Base-by-base conservation (phyloP, 2,329 filamentous ascomycete genomes). In the Onygenales sp. region DNA sequence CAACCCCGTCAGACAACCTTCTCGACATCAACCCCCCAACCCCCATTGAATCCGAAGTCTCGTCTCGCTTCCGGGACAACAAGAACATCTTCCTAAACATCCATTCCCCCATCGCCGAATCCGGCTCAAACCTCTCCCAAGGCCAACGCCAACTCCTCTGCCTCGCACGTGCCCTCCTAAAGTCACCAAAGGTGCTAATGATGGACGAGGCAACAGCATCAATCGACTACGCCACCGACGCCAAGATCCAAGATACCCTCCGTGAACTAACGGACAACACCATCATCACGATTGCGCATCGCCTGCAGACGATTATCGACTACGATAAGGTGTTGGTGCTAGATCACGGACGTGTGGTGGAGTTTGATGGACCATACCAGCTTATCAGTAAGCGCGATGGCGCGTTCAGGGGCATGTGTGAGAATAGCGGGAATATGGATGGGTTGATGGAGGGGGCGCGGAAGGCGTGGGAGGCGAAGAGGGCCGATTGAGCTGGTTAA, bases 131-230 rank as follows among this genome's bases (percentile, higher is more conserved):
- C 64, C 79, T 98, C 9, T 97, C 92, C 0, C 93, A 98, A 70
- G 93, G 93, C 46, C 93, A 98, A 69, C 84, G 93, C 7, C 93
- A 98, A 70, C 84, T 98, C 8, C 77, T 98, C 53, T 98, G 93
- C 66, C 82, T 98, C 8, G 93, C 92, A 0, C 85, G 93, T 53
- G 93, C 93, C 0, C 82, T 98, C 60, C 85, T 98, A 58, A 96
- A 95, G 72, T 82, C 83, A 36, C 91, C 93, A 0, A 91, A 87
- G 59, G 90, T 98, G 1, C 77, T 98, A n/a, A 86, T 98, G 65
- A 97, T 98, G 93, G 93, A 98, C 70, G 93, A 98, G 75, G 93
- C 93, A 0, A 98, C 93, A 0, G 93, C 93, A 0, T 95, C 89
- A 0, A 97, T 98, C 64, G 93, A 98, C 72, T 97, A 97, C 71